Percentiles rank a stretch among this genome's conserved stretches.
These are phyloP conservation scores for Apophysomyces sp. DNA, from an alignment of 371 early-diverging fungal species.

Conservation along the genomic window DNA sequence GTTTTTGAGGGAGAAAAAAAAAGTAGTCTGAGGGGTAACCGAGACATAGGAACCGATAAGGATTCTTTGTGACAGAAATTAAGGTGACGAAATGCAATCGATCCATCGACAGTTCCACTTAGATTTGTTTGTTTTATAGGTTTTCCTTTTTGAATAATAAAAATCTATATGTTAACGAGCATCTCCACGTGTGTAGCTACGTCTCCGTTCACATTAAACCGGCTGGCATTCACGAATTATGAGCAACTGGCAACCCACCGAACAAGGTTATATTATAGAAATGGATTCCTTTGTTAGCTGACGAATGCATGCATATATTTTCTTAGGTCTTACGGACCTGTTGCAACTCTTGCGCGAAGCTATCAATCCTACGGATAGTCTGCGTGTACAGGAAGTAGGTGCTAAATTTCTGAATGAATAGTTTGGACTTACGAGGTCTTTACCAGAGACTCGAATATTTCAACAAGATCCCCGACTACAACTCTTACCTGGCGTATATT, in stretches of 20 bases:
- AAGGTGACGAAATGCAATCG: background rate
- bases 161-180: background rate
- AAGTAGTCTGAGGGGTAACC: too few species aligned
- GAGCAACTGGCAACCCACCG: slow-evolving; percentile 7
- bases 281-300: background rate
- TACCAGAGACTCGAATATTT: slow-evolving; percentile 71
- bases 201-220: background rate
- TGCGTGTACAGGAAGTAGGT: slow-evolving; percentile 5
- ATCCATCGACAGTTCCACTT: background rate
- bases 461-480: slow-evolving; percentile 75
- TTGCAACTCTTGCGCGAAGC: slow-evolving; percentile 13
- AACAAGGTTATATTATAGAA: background rate
- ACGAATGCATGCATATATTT: background rate
- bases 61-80: background rate
- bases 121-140: background rate
- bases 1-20: too few species aligned
- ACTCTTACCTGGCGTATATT: slow-evolving; percentile 78
- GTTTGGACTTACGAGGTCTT: background rate
- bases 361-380: slow-evolving; percentile 12
- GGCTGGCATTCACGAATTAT: background rate
- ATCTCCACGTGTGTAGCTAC: background rate
- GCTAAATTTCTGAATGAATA: slow-evolving; percentile 21
- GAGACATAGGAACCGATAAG: too few species aligned
- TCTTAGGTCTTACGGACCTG: slow-evolving; percentile 13
- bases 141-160: background rate